These are phyloP conservation scores for Blastobotrys persicus DNA, from an alignment of 1,139 yeast species.

Conservation along the genomic window DNA sequence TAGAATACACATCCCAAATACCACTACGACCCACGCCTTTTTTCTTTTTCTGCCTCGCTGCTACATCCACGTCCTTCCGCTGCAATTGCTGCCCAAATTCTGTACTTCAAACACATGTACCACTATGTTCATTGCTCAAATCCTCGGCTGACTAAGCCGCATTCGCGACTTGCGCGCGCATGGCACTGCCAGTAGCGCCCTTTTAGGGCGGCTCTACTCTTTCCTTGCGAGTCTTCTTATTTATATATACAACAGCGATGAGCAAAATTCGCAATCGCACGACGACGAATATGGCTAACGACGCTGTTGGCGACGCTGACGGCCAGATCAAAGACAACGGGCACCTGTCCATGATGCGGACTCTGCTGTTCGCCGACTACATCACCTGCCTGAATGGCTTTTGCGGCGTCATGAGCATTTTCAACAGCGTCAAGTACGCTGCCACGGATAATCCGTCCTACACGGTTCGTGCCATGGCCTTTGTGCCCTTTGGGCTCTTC, in stretches of 20 bases:
- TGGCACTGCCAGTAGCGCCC: neutral
- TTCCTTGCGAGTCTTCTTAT: neutral
- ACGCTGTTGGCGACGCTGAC: neutral
- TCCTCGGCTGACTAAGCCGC: neutral
- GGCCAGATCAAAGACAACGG: conserved; percentile 50
- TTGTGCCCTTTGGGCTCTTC: conserved; percentile 83
- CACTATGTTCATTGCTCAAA: too few relatives aligned
- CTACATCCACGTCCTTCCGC: neutral
- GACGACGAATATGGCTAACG: neutral
- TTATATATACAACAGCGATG: neutral
- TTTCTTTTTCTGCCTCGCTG: neutral
- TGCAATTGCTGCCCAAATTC: neutral
- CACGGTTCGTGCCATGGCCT: conserved; percentile 85
- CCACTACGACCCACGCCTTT: neutral
- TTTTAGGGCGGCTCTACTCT: neutral
- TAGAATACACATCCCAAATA: neutral
- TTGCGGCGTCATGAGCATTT: conserved; percentile 81
- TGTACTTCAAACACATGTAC: too few relatives aligned
- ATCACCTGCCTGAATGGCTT: conserved; percentile 82
- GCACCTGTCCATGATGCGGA: conserved; percentile 46
- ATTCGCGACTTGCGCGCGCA: too few relatives aligned
- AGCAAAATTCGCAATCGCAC: neutral
- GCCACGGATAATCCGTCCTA: conserved; percentile 42
- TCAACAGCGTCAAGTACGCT: conserved; percentile 75
- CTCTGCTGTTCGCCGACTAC: conserved; percentile 89